Base-by-base conservation (phyloP, 352 stramenopile genomes). In the Pythium utonaiense region DNA sequence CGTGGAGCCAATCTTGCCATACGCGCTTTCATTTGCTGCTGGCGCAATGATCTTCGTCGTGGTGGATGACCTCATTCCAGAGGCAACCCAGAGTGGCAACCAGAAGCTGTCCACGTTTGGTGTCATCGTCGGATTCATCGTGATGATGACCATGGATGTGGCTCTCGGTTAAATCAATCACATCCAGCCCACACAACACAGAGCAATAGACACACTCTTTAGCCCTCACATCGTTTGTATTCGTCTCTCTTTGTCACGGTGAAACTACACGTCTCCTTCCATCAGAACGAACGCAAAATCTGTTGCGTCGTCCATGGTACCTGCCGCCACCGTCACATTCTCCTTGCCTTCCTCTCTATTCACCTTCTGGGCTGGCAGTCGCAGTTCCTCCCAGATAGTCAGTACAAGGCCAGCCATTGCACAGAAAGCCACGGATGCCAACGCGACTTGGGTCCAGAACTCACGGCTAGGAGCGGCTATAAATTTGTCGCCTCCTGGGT, bases 31-130 rank as follows among this genome's bases (percentile, higher is more conserved):
- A 44, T 97, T 97, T 62, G 89, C 89, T 1, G 88, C 88, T 0
- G 89, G 86, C 3, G 89, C 89, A 1, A 97, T 97, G 89, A 91
- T 97, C 64, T 97, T 95, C 53, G 89, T 97, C 8, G 89, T 97
- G 19, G 88, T 97, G 27, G 88, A 97, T 60, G 86, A 96, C 57
- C 70, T 97, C n/a, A 80, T 97, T 22, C 89, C 89, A 0, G 89
- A 97, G 62, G 84, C 86, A 6, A 93, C 78, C 30, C 86, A 96
- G 69, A 95, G 83, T 41, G 83, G 86, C 57, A 96, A 96, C 65
- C 80, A 93, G 70, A 95, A 94, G 66, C 72, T 95, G 22, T 81
- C 85, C 28, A 96, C 88, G 10, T 80, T 91, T 24, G 88, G 86
- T 12, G 88, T 81, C 8, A 95, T 97, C 44, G 68, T 92, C 28